Base-by-base conservation (phyloP, 306 rosid genomes). In the Lathyrus oleraceus region DNA sequence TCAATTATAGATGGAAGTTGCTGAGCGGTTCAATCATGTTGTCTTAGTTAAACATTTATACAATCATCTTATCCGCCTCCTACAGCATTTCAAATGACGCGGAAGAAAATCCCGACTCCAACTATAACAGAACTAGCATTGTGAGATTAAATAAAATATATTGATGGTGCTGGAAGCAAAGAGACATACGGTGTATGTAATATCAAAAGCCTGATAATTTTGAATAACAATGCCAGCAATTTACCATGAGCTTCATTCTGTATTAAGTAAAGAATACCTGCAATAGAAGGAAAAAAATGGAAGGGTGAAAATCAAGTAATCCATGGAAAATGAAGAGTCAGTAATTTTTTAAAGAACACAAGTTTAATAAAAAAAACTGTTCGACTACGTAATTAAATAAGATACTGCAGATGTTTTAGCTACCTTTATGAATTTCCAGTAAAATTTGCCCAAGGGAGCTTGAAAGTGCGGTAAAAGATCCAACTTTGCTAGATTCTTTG, bases 401-500 rank as follows among this genome's bases (percentile, higher is more conserved):
- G 71, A 60, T 36, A 61, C 60, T 27, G 62, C 54, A 70, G 32
- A 71, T 72, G 40, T 15, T 70, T 73, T 27, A 19, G 67, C 65
- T 74, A 90, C 96, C 96, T 81, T 83, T 84, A 81, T 94, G 98
- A 69, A 94, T 91, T 77, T 94, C 95, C 85, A 94, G 78, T 73
- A 94, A 78, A 81, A 87, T 90, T 83, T 87, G 85, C 73, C 98
- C 98, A 23, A 94, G 87, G 65, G 97, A 87, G 78, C 86, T 86
- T 23, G 98, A 94, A 73, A 94, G 97, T 45, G 98, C 78, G n/a
- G 84, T 88, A 77, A 88, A 94, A 75, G 98, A 88, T 77, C 96
- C 97, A 71, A 78, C 83, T 83, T 88, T 94, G 75, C 86, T 82
- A 44, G 94, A 78, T 25, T 86, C 97, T 74, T 84, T 90, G 76